Evolutionary conservation across 1,139 yeast genomes (phyloP), one percentile per base, ranked within the genome.

Genomic region (Petasospora fabianii): DNA sequence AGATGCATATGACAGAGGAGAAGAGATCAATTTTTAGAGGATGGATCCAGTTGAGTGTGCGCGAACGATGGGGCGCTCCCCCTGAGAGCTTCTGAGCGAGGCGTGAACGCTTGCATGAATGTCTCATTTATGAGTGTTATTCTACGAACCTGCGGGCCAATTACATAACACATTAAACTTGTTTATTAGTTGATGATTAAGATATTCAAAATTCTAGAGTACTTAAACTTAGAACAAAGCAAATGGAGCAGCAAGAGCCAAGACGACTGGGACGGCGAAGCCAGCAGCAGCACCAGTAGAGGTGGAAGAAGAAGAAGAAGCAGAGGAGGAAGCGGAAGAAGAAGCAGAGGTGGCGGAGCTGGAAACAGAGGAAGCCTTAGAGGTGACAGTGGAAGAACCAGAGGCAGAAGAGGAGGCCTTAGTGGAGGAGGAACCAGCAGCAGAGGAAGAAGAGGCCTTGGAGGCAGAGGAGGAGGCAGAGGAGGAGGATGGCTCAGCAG

Each of bases 381-480:
- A 12, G 15, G 29, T 20, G 19, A 27, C 13, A 19, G 20, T 4
- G 15, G 36, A 19, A 20, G 35, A 33, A 6, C 21, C 24, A 18
- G 31, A 28, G 12, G 36, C 17, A 19, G 43, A 39, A 13, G 33
- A 20, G 13, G 42, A 22, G 17, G 56, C 46, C 24, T 62, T 53
- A 39, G 61, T 54, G 39, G 59, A 47, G 29, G 41, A 16, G 17
- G 36, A 22, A 15, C 6, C 27, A n/a, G 11, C 4, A 12, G 15
- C 21, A 11, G 38, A 29, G 10, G 44, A 18, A 18, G 57, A 47
- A 21, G 62, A 53, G 41, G 60, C 55, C 39, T 57, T 48, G 27
- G 41, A 13, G 15, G 36, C 31, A 17, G 38, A 12, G 13, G 47
- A 54, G 20, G 49, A 32, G 27, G 49, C 48, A 8, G 49, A 51